Base-by-base conservation (phyloP, 306 rosid species). In the Fagus sylvatica region DNA sequence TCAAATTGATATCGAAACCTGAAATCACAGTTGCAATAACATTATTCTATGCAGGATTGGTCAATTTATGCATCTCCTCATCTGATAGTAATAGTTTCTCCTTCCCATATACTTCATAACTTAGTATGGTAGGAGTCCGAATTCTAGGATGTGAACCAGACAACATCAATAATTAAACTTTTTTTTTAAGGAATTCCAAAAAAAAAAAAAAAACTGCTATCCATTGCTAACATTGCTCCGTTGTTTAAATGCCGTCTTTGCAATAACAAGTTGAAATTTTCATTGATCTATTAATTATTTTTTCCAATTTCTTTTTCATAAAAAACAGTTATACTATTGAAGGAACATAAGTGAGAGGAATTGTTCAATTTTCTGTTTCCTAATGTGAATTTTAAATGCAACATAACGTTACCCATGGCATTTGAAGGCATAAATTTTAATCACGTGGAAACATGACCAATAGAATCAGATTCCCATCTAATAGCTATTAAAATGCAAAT, bases 1-100 rank as follows among this genome's bases (percentile, higher is more conserved):
- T 69, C 71, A 73, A 30, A 39, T 61, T 65, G 53, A 30, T 61
- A 69, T 60, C 61, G 22, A 62, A 36, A 36, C 28, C 69, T 62
- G 19, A 62, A 36, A 32, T 7, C 49, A 40, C 41, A 39, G 8
- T 39, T 37, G 41, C 71, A 65, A 65, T 65, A 65, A 37, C 43
- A 65, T 65, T 37, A n/a, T 8, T 13, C 64, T 61, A 61, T 11
- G 40, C 40, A 32, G n/a, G 40, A n/a, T 61, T 33, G 15, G 2
- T 32, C 39, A 61, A 61, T 61, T 28, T 46, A 46, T 46, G 51
- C 51, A 46, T 10, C 51, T 46, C 51, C 51, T 46, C 51, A 10
- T 46, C 51, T 10, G 51, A 46, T 46, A 46, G 8, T 46, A 2
- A 46, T 46, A 46, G 51, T 13, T 10, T 32, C 36, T 28, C 36